Evolutionary conservation across 2,329 filamentous ascomycete species (phyloP), one percentile per base, ranked within the genome.

Genomic region (Cryphonectria nitschkei): DNA sequence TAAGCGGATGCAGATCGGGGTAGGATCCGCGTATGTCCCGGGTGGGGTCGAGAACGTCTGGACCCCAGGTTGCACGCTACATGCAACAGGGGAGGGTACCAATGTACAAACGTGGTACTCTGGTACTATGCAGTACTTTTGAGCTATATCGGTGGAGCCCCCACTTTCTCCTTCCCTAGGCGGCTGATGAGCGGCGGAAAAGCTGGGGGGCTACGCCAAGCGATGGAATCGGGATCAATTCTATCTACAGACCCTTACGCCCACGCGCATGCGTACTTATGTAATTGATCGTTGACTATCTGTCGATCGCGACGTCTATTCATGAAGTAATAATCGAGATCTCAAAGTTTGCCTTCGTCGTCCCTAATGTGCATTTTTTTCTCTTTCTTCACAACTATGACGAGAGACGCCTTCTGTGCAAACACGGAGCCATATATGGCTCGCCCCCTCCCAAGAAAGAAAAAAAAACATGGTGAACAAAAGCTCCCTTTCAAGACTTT

Each of bases 1-100:
- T 29, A 29, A 46, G 61, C 61, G 61, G 39, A 39, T 64, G 61
- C 61, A 64, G 61, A 64, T 43, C 61, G 46, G n/a, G 52, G 54
- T 58, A 34, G 54, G 54, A 58, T 58, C 54, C 54, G 54, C 29
- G 54, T 58, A 58, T 58, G 29, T 34, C 26, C 54, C 54, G 54
- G 54, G 54, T 58, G 54, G 54, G 34, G 54, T 58, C 54, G 29
- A 58, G 54, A 58, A 58, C 29, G 26, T 58, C 54, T 34, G 54
- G 54, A 58, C 54, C 54, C 54, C 54, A 32, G 54, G 34, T 32
- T 58, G 26, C n/a, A 32, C 9, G 29, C 29, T 13, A 58, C 29
- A 34, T 34, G 34, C 34, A 19, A 16, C 26, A 56, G n/a, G 13
- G n/a, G 37, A 39, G 37, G 37, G 37, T 29, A 29, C 46, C 22